Evolutionary conservation across 495 filamentous ascomycete genomes (phyloP).

Genomic region (Chaetomium tenue): DNA sequence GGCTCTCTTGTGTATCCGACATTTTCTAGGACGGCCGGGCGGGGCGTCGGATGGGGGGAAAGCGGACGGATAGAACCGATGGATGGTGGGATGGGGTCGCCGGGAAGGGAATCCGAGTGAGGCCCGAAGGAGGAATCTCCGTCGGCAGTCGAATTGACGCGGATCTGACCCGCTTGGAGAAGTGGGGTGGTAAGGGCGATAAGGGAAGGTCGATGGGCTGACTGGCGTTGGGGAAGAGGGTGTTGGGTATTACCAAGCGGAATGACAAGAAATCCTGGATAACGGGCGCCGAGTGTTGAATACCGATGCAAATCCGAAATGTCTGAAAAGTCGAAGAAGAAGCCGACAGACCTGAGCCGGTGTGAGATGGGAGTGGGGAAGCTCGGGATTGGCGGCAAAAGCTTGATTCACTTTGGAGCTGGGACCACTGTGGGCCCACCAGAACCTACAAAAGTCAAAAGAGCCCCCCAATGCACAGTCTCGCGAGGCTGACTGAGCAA

Average conservation of each 20-base stretch:
- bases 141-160: neutral
- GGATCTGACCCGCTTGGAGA: neutral
- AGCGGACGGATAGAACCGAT: conserved; percentile 1
- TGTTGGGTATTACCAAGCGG: neutral
- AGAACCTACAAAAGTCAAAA: neutral
- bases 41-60: conserved; percentile 5
- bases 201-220: neutral
- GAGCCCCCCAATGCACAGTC: neutral
- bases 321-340: conserved; percentile 22
- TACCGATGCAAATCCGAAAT: conserved; percentile 42
- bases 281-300: conserved; percentile 21
- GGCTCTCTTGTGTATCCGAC: conserved; percentile 41
- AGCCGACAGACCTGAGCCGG: conserved; percentile 24
- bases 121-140: conserved; percentile 20
- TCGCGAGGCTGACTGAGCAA: neutral
- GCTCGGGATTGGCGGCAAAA: conserved; percentile 28
- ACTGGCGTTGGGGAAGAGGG: neutral
- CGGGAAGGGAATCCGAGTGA: conserved; percentile 18
- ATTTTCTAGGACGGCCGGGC: conserved; percentile 17
- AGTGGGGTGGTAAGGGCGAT: neutral
- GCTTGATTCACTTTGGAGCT: neutral
- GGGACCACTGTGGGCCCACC: neutral
- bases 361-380: conserved; percentile 24
- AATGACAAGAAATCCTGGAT: conserved; percentile 1
- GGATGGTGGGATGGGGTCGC: neutral